Evolutionary conservation across 2,329 filamentous ascomycete genomes (phyloP).

Genomic region (Colletotrichum karsti): DNA sequence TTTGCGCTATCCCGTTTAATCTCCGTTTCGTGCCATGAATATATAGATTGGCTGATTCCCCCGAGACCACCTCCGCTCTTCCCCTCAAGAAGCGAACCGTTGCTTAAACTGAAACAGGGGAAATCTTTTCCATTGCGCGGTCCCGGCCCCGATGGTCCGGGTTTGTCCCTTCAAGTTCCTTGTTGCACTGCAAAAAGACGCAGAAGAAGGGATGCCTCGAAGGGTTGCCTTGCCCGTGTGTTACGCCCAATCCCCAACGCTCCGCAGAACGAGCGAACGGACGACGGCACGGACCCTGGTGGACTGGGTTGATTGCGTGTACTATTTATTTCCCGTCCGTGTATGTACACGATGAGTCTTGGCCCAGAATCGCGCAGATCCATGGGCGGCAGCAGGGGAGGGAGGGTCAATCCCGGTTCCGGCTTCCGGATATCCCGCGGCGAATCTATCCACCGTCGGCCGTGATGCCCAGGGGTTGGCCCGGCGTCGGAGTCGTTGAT

Average conservation of each 20-base stretch:
- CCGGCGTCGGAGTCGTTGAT: neutral
- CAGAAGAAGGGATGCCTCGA: neutral
- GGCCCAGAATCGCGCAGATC: neutral
- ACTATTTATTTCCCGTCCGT: neutral
- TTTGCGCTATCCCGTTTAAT: slow-evolving; percentile 1
- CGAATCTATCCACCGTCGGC: neutral
- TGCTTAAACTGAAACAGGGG: slow-evolving; percentile 23
- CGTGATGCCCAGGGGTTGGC: neutral
- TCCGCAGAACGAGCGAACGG: neutral
- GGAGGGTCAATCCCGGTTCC: neutral
- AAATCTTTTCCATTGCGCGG: neutral
- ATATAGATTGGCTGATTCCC: neutral
- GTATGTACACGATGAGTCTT: too few relatives aligned
- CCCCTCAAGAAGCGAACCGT: neutral
- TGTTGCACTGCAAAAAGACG: neutral
- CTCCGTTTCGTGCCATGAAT: neutral
- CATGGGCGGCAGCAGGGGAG: neutral
- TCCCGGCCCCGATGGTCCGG: neutral
- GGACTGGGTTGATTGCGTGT: neutral
- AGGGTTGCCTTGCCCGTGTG: neutral
- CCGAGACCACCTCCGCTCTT: neutral
- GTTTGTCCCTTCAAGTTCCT: neutral
- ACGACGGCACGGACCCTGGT: neutral
- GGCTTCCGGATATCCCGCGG: neutral
- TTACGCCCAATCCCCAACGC: neutral